These are phyloP conservation scores for Vanilla planifolia DNA, from an alignment of 106 monocot species.

Conservation along the genomic window DNA sequence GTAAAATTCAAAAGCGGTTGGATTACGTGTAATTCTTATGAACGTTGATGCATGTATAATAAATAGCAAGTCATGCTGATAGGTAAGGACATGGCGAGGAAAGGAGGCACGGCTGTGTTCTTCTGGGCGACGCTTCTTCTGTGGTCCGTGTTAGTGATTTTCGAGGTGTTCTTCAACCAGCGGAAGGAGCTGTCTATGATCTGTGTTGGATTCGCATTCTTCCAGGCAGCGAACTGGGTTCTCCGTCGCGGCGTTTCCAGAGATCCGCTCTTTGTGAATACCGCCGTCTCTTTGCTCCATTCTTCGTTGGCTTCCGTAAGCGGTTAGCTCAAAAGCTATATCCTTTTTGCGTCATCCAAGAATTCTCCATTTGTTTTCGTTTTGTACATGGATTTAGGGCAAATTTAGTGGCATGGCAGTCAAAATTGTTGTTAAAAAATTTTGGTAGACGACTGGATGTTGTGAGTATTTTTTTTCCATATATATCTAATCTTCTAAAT, in stretches of 20 bases:
- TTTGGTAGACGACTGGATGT: no score
- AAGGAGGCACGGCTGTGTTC: slow-evolving; percentile 29
- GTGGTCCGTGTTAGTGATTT: slow-evolving; percentile 64
- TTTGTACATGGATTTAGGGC: no score
- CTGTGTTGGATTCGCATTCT: slow-evolving; percentile 58
- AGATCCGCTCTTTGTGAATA: slow-evolving; percentile 92
- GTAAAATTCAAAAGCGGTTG: no score
- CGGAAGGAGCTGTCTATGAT: slow-evolving; percentile 44
- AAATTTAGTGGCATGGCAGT: no score
- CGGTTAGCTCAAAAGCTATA: slow-evolving; percentile 25
- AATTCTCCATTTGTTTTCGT: no score
- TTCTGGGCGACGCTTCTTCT: slow-evolving; percentile 81
- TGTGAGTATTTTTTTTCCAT: no score
- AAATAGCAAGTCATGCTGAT: no score
- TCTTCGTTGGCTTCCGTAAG: slow-evolving; percentile 59
- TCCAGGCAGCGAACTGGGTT: slow-evolving; percentile 58
- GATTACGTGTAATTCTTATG: no score
- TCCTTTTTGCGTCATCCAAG: not conserved
- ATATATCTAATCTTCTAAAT: no score
- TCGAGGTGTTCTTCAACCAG: slow-evolving; percentile 45
- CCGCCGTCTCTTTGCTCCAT: slow-evolving; percentile 81
- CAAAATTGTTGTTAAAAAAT: no score
- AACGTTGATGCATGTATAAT: no score
- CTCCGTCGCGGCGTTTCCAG: slow-evolving; percentile 41
- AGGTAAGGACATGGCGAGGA: slow-evolving; percentile 20